Conservation (phyloP, 2,329 filamentous ascomycete genomes). For the Cucurbitaria berberidis region DNA sequence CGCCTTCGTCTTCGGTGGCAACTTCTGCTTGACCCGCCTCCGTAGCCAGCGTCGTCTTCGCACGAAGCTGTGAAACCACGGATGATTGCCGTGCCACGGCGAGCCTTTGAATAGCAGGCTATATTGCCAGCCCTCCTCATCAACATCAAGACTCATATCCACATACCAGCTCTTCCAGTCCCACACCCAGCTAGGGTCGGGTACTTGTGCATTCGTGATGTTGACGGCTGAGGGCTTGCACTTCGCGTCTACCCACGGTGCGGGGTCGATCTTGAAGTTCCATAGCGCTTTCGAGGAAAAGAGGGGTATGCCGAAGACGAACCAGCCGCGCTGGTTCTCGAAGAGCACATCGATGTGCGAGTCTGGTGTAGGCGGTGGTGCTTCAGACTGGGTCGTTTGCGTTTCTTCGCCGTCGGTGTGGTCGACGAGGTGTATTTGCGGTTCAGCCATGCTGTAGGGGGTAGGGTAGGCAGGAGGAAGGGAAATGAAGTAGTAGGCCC, state of each 20-base stretch:
- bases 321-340: conserved; percentile 91
- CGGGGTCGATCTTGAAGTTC: conserved; percentile 78
- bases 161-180: conserved; percentile 74
- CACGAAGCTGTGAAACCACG: conserved; percentile 97
- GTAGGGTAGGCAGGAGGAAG: conserved; percentile 2
- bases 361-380: conserved; percentile 25
- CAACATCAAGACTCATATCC: conserved; percentile 79
- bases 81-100: conserved; percentile 82
- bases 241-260: conserved; percentile 78
- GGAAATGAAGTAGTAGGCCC: conserved; percentile 14
- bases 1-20: conserved; percentile 43
- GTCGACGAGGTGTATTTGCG: conserved; percentile 74
- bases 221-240: conserved; percentile 66
- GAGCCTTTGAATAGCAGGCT: conserved; percentile 76
- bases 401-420: conserved; percentile 50
- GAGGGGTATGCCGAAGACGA: conserved; percentile 86
- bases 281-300: conserved; percentile 82
- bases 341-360: conserved; percentile 79
- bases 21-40: conserved; percentile 71
- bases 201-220: conserved; percentile 87
- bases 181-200: conserved; percentile 96
- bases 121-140: conserved; percentile 96
- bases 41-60: conserved; percentile 86
- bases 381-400: conserved; percentile 26
- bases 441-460: conserved; percentile 52